phyloP scores from a whole-genome alignment of 1,284 basidiomycete genomes.

The Papiliotrema terrestris region DNA sequence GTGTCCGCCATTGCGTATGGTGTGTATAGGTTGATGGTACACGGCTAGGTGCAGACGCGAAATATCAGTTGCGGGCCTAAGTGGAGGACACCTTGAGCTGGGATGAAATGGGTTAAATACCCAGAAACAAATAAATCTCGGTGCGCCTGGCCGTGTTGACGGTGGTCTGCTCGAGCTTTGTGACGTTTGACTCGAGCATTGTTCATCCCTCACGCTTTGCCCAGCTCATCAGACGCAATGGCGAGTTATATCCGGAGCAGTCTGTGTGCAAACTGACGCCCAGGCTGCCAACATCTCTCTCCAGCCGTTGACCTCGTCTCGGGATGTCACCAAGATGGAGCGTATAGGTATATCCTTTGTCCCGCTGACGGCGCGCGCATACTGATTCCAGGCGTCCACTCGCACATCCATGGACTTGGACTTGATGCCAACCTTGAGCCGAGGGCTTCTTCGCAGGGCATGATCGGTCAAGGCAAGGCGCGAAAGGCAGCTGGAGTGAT shows the following conservation, averaged over 20 bases:
- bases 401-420: slow-evolving; percentile 92
- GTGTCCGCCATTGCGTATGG: background rate
- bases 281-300: slow-evolving; percentile 51
- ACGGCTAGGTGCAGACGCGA: background rate
- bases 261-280: background rate
- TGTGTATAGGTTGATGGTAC: background rate
- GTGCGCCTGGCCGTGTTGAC: background rate
- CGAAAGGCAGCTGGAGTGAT: slow-evolving; percentile 96
- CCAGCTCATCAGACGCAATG: slow-evolving; percentile 6
- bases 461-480: slow-evolving; percentile 94
- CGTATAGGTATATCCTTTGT: slow-evolving; percentile 67
- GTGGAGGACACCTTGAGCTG: background rate
- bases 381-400: slow-evolving; percentile 73
- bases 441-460: slow-evolving; percentile 75
- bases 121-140: background rate
- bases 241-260: background rate
- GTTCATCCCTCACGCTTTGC: no score
- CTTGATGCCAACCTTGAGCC: slow-evolving; percentile 89
- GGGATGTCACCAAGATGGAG: slow-evolving; percentile 93
- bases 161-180: background rate
- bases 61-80: background rate
- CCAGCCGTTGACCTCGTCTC: slow-evolving; percentile 51
- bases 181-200: background rate
- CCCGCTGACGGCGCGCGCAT: background rate
- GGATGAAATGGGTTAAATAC: background rate